phyloP scores from a whole-genome alignment of 257 asterid genomes.

The Jasminum sambac region DNA sequence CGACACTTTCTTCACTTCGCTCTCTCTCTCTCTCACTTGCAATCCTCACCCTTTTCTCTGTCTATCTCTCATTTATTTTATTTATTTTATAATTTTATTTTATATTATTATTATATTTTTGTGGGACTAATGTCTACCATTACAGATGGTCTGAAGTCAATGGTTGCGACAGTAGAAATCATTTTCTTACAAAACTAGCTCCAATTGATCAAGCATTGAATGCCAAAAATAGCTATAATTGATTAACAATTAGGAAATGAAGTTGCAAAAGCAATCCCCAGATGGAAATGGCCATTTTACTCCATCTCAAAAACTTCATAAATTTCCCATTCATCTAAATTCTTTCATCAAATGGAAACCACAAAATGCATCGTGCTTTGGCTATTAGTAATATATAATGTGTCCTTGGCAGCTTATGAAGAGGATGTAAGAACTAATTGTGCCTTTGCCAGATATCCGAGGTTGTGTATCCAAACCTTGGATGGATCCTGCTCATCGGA shows the following conservation, averaged over 20 bases:
- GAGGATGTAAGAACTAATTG: slow-evolving; percentile 40
- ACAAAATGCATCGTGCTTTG: slow-evolving; percentile 21
- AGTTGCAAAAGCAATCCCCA: not conserved
- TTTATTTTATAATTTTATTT: too few species aligned
- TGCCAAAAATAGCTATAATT: not conserved
- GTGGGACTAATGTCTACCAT: too few species aligned
- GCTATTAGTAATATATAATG: slow-evolving; percentile 5
- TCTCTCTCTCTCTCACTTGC: too few species aligned
- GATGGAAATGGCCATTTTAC: not conserved
- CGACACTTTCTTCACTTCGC: too few species aligned
- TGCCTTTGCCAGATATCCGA: slow-evolving; percentile 62
- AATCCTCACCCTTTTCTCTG: too few species aligned
- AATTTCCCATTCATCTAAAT: slow-evolving; percentile 1
- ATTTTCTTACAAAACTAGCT: too few species aligned
- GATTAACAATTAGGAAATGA: not conserved
- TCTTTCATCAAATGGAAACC: slow-evolving; percentile 34
- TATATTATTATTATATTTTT: too few species aligned
- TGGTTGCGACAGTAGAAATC: too few species aligned
- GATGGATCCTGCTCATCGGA: slow-evolving; percentile 22
- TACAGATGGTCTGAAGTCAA: too few species aligned
- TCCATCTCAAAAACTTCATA: not conserved
- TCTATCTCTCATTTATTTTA: too few species aligned
- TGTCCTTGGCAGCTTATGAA: slow-evolving; percentile 17
- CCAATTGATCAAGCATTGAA: too few species aligned
- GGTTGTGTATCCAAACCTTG: slow-evolving; percentile 52